Evolutionary conservation across 768 basidiomycete species (phyloP), one percentile per base, ranked within the genome.

Genomic region (Termitomyces sp.): DNA sequence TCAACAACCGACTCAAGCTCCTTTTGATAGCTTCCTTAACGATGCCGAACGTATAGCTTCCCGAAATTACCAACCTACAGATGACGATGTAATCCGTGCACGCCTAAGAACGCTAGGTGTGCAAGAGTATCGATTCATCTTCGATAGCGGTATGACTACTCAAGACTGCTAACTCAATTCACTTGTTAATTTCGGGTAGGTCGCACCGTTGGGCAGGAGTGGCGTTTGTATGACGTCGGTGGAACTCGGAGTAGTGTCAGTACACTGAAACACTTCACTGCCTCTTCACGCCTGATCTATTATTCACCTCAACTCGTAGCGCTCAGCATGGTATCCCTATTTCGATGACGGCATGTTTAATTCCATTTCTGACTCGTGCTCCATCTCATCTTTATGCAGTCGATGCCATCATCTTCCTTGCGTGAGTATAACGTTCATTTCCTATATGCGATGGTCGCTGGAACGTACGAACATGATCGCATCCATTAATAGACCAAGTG

Each of bases 341-440:
- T 91, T 92, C 59, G 88, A 91, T 61, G 87, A 90, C 67, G 80
- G 79, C 79, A 60, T 54, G 73, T n/a, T 31, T 31, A 47, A 14
- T 48, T 35, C 43, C 31, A 43, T 37, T 21, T 3, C 21, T 43
- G 10, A 42, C 14, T 19, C n/a, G 17, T 23, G 14, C 8, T 30
- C 14, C 30, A 44, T 33, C 21, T 57, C 17, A 40, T 41, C 31
- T 53, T 54, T 17, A 30, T 58, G 28, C 58, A 81, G 83, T 87
- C 53, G 83, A 90, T 70, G 84, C 89, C 1, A 89, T 93, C 67
- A 91, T 94, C 63, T 93, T 92, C 72, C 81, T 93, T 38, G 87
- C 86, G 68, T 81, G 64, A 70, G 78, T 73, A 26, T 12, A 46
- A 15, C 26, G 9, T 30, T 54, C 35, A 51, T 57, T n/a, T 21